These are phyloP conservation scores for Chara braunii DNA, from an alignment of 139 green algal species.

Conservation along the genomic window DNA sequence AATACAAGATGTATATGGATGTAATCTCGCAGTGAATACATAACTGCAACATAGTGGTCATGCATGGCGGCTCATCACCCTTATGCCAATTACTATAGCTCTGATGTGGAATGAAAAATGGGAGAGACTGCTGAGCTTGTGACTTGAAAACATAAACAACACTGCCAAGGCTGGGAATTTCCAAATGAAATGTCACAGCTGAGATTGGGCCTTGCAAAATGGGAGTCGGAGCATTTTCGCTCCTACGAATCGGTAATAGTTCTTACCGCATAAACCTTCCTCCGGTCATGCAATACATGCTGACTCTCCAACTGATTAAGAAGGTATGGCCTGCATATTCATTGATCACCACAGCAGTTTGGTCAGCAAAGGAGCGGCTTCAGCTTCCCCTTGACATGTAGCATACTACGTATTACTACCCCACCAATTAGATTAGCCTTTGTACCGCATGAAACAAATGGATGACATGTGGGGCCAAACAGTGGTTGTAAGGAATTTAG, in stretches of 20 bases:
- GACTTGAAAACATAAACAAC: neutral
- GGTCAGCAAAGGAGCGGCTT: neutral
- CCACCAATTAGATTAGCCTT: too few relatives aligned
- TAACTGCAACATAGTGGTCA: too few relatives aligned
- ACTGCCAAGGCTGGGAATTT: neutral
- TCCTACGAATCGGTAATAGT: slow-evolving; percentile 3
- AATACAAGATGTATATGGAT: too few relatives aligned
- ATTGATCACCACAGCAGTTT: neutral
- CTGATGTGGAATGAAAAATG: neutral
- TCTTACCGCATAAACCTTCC: slow-evolving; percentile 66
- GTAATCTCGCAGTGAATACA: too few relatives aligned
- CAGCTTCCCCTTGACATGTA: neutral
- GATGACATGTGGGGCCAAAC: too few relatives aligned
- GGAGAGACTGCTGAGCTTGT: neutral
- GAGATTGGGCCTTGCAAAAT: neutral
- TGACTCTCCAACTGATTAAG: slow-evolving; percentile 87
- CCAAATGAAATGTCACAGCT: slow-evolving; percentile 2
- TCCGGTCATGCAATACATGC: slow-evolving; percentile 76
- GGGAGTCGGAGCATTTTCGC: slow-evolving; percentile 1
- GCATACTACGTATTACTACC: too few relatives aligned
- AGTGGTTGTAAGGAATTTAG: too few relatives aligned
- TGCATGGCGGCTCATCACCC: too few relatives aligned
- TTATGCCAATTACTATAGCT: neutral
- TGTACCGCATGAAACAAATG: too few relatives aligned
- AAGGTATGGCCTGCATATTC: slow-evolving; percentile 68